Evolutionary conservation across 495 filamentous ascomycete species (phyloP).

Genomic region (Aspergillus steynii): DNA sequence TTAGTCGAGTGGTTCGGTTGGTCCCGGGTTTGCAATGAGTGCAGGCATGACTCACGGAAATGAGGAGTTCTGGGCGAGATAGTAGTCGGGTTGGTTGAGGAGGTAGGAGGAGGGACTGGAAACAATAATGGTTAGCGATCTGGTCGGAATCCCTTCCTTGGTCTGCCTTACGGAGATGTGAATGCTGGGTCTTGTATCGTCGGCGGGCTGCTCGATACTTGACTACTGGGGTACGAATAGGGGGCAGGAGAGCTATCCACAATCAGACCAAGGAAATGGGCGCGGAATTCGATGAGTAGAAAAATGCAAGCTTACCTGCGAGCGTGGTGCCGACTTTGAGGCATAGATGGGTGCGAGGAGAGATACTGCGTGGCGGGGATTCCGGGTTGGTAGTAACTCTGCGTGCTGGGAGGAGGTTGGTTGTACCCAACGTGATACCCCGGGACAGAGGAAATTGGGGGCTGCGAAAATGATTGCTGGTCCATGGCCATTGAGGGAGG

Average conservation of each 20-base stretch:
- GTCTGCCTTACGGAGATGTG: slow-evolving; percentile 16
- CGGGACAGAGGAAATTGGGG: slow-evolving; percentile 17
- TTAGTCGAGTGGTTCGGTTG: slow-evolving; percentile 1
- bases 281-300: not conserved
- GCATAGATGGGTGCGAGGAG: slow-evolving; percentile 15
- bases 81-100: slow-evolving; percentile 32
- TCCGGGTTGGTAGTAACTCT: slow-evolving; percentile 22
- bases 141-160: not conserved
- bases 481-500: slow-evolving; percentile 23
- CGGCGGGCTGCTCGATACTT: slow-evolving; percentile 22
- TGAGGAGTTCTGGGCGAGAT: slow-evolving; percentile 27
- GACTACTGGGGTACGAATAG: slow-evolving; percentile 25
- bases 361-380: slow-evolving; percentile 24
- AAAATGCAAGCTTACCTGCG: slow-evolving; percentile 19
- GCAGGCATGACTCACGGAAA: slow-evolving; percentile 22
- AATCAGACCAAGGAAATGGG: not conserved
- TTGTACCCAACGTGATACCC: slow-evolving; percentile 22
- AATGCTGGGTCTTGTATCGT: slow-evolving; percentile 23
- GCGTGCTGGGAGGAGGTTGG: slow-evolving; percentile 16
- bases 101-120: slow-evolving; percentile 25
- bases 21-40: not conserved
- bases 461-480: slow-evolving; percentile 23
- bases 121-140: slow-evolving; percentile 4
- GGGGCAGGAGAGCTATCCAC: slow-evolving; percentile 19
- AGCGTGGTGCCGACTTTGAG: slow-evolving; percentile 22